Conservation (phyloP, 345 rosid genomes). For the Clarkia xantiana region DNA sequence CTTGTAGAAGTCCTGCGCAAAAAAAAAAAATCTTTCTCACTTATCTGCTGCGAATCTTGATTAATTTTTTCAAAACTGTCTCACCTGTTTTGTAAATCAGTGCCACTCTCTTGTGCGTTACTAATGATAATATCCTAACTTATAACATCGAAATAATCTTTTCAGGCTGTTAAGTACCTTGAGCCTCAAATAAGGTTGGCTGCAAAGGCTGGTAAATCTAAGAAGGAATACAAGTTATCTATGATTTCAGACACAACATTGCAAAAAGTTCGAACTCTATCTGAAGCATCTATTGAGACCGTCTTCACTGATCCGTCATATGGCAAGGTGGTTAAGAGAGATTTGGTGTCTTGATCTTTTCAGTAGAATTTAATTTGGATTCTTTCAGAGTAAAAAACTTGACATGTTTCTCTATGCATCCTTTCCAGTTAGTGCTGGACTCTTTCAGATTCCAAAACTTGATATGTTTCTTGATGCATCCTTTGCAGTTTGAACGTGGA, state of each 20-base stretch:
- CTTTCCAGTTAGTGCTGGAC: neutral
- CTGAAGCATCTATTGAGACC: conserved; percentile 60
- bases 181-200: conserved; percentile 87
- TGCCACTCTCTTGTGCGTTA: neutral
- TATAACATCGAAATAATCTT: conserved; percentile 11
- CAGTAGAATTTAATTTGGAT: neutral
- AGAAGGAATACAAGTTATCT: conserved; percentile 84
- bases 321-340: no score
- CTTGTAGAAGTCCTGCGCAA: conserved; percentile 6
- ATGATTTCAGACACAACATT: conserved; percentile 52
- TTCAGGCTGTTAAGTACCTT: conserved; percentile 75
- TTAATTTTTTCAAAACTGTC: neutral
- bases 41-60: neutral
- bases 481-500: conserved; percentile 82
- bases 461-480: conserved; percentile 2
- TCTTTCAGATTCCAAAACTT: neutral
- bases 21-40: neutral
- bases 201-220: conserved; percentile 76
- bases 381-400: neutral
- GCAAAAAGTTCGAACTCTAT: conserved; percentile 51
- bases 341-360: conserved; percentile 6
- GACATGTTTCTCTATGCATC: conserved; percentile 1
- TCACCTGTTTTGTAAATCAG: no score
- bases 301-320: conserved; percentile 71
- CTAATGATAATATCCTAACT: neutral